phyloP scores from a whole-genome alignment of 139 green algal genomes.

The Marvania coccoides region DNA sequence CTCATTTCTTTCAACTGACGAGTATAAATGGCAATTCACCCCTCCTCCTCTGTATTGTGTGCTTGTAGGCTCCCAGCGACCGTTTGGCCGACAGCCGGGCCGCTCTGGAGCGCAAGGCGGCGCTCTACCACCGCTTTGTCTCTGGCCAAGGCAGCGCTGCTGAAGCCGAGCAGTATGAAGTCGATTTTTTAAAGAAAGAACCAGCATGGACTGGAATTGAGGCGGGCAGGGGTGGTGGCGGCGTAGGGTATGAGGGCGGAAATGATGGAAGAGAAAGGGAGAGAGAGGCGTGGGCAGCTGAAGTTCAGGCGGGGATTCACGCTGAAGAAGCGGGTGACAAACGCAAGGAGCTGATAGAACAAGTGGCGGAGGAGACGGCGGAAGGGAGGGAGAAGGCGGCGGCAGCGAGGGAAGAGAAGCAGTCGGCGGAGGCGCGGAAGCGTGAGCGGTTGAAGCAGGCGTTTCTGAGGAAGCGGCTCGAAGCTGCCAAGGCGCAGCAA shows the following conservation, averaged over 20 bases:
- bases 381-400: not conserved
- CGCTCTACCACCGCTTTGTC: constrained; percentile 60
- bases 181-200: constrained; percentile 63
- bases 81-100: constrained; percentile 32
- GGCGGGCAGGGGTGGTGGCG: too few relatives aligned
- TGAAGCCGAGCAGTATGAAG: constrained; percentile 60
- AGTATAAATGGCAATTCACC: not conserved
- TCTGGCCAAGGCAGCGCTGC: constrained; percentile 21
- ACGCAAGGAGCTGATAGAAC: not conserved
- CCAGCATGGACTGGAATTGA: too few relatives aligned
- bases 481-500: not conserved
- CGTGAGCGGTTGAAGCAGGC: not conserved
- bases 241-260: not conserved
- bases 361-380: not conserved
- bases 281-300: not conserved
- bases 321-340: not conserved
- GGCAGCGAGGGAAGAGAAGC: not conserved
- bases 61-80: constrained; percentile 18
- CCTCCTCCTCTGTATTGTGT: not conserved
- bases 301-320: not conserved
- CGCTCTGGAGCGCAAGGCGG: constrained; percentile 67
- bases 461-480: not conserved
- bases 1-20: not conserved
- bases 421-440: not conserved
- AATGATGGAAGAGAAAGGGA: not conserved